Base-by-base conservation (phyloP, 805 yeast genomes). In the Schwanniomyces vanrijiae region DNA sequence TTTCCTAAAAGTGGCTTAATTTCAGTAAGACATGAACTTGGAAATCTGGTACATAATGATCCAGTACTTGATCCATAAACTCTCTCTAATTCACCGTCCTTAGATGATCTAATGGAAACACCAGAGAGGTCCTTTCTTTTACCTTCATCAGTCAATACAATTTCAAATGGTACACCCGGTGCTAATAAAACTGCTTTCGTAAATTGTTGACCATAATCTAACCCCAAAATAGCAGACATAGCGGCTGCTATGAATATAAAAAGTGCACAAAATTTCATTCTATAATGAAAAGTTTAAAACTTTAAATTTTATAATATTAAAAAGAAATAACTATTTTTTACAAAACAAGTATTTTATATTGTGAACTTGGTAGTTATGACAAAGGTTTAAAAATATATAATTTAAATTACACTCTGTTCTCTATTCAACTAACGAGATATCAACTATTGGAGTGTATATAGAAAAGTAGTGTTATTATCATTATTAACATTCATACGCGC, bases 61-160 rank as follows among this genome's bases (percentile, higher is more conserved):
- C 81, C 74, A 0, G 90, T 86, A n/a, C 83, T 77, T 1, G 89
- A 79, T 3, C 97, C 97, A 61, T 83, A 90, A 1, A 81, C 69
- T 55, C 98, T 77, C 59, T 87, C 92, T 13, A 86, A 49, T 20
- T 76, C 83, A 24, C 71, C 71, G 5, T 68, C 55, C 14, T 53
- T 52, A 0, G 54, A 68, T 1, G 71, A 64, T 43, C 83, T 78
- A 50, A 91, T 73, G 0, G 88, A 84, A 10, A 94, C 56, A 0
- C 95, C 97, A 3, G 91, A 78, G 4, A 84, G 73, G 58, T 92
- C 98, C 63, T 94, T 94, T 48, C 99, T 77, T 66, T 90, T 89
- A 2, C 96, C 86, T 58, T 94, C 98, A 21, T 89, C 85, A 3
- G 97, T 89, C 51, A 94, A 71, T 11, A 94, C 85, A 35, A 94